These are phyloP conservation scores for Debaryomyces sp. DNA, from an alignment of 1,139 yeast genomes.

Conservation along the genomic window DNA sequence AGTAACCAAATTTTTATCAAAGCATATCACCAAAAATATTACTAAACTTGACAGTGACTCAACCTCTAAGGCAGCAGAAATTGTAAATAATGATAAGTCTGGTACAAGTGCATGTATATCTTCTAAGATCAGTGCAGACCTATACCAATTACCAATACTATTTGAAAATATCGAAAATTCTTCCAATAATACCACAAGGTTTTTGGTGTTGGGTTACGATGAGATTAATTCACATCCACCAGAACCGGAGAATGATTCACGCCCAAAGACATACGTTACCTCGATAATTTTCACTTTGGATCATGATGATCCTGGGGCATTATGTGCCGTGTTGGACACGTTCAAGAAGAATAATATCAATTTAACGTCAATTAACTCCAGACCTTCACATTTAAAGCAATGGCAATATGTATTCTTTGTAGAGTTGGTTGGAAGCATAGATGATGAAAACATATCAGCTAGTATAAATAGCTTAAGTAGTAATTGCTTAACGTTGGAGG, in stretches of 20 bases:
- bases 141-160: conserved; percentile 63
- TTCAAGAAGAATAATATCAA: conserved; percentile 63
- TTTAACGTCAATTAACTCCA: conserved; percentile 70
- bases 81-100: conserved; percentile 46
- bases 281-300: conserved; percentile 67
- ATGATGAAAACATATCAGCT: conserved; percentile 17
- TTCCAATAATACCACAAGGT: conserved; percentile 79
- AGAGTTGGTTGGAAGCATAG: conserved; percentile 51
- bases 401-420: conserved; percentile 89
- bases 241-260: conserved; percentile 7
- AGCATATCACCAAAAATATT: conserved; percentile 34
- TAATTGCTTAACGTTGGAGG: conserved; percentile 36
- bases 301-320: conserved; percentile 73
- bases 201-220: conserved; percentile 59
- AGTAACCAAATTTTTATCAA: conserved; percentile 56
- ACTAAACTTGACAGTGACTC: conserved; percentile 68
- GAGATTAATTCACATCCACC: conserved; percentile 15
- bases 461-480: conserved; percentile 22
- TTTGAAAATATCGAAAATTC: conserved; percentile 66
- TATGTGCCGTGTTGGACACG: conserved; percentile 64
- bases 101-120: conserved; percentile 50
- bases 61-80: conserved; percentile 82
- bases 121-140: conserved; percentile 61
- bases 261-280: conserved; percentile 34
- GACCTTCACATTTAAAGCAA: conserved; percentile 64